These are phyloP conservation scores for Metschnikowia proteae DNA, from an alignment of 805 yeast species.

Conservation along the genomic window DNA sequence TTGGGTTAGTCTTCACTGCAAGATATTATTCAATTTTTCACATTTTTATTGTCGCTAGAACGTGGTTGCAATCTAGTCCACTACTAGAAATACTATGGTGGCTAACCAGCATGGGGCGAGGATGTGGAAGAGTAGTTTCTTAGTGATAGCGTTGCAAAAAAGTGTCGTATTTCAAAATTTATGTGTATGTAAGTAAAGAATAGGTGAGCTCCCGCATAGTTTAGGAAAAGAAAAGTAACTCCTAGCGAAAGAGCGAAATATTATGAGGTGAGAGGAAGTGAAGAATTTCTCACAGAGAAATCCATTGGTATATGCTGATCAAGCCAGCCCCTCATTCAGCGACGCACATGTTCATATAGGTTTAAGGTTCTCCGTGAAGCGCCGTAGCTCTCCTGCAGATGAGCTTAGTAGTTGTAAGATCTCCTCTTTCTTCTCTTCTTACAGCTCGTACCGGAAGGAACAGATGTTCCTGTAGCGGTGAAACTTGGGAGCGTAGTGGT, in stretches of 20 bases:
- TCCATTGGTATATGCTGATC: constrained; percentile 1
- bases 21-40: too few species aligned
- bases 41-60: too few species aligned
- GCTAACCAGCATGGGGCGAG: too few species aligned
- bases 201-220: not conserved
- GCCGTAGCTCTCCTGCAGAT: not conserved
- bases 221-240: too few species aligned
- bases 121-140: too few species aligned
- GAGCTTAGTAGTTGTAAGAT: constrained; percentile 20
- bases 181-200: constrained; percentile 2
- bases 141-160: not conserved
- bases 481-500: constrained; percentile 23
- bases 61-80: too few species aligned
- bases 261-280: not conserved
- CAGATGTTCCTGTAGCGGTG: constrained; percentile 20
- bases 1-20: too few species aligned
- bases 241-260: not conserved
- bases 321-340: not conserved
- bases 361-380: not conserved
- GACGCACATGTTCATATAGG: not conserved
- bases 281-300: constrained; percentile 3
- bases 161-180: not conserved
- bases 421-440: constrained; percentile 27
- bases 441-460: constrained; percentile 18
- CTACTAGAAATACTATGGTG: too few species aligned